These are phyloP conservation scores for Xerocomellus chrysenteron DNA, from an alignment of 768 basidiomycete genomes.

Conservation along the genomic window DNA sequence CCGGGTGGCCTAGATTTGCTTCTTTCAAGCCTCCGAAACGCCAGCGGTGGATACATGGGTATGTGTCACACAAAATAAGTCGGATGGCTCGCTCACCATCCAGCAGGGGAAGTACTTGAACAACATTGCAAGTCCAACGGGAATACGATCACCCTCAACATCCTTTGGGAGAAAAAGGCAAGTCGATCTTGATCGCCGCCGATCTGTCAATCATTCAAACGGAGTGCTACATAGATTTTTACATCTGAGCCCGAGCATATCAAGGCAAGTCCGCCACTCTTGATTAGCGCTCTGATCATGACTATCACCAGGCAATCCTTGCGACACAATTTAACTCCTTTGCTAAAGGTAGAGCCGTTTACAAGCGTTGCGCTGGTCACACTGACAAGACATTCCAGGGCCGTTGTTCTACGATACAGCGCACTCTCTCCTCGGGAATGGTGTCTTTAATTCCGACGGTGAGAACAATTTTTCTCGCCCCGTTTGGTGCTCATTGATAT, in stretches of 20 bases:
- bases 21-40: slow-evolving; percentile 13
- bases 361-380: slow-evolving; percentile 7
- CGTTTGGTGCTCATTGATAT: not conserved
- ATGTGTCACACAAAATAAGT: not conserved
- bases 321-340: slow-evolving; percentile 42
- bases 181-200: slow-evolving; percentile 3
- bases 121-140: slow-evolving; percentile 29
- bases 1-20: slow-evolving; percentile 38
- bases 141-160: slow-evolving; percentile 30
- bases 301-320: slow-evolving; percentile 35
- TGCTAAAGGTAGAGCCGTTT: slow-evolving; percentile 32
- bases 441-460: slow-evolving; percentile 60
- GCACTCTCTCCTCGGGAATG: slow-evolving; percentile 45
- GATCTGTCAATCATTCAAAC: not conserved
- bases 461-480: not conserved
- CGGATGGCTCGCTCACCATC: not conserved
- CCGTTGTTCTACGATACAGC: not conserved
- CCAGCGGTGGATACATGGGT: slow-evolving; percentile 28
- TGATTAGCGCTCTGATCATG: not conserved
- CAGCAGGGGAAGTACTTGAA: slow-evolving; percentile 30
- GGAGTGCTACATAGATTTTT: slow-evolving; percentile 32
- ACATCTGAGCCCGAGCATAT: slow-evolving; percentile 48
- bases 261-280: slow-evolving; percentile 26
- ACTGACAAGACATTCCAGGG: slow-evolving; percentile 18
- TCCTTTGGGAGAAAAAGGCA: slow-evolving; percentile 41